phyloP scores from a whole-genome alignment of 2,329 filamentous ascomycete species.

The Apiospora arundinis region DNA sequence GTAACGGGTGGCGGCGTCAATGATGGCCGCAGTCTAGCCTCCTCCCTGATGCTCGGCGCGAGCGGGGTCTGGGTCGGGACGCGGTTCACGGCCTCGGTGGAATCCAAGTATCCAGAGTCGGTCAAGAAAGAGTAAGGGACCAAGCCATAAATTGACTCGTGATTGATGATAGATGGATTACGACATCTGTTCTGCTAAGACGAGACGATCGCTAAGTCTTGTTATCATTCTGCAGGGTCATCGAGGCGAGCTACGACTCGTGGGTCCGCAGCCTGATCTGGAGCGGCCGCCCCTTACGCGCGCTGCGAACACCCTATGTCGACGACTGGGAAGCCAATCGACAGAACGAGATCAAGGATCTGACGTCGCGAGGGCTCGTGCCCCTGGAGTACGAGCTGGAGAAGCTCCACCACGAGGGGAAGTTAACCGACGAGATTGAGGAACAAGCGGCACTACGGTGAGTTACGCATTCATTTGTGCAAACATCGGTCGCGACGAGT shows the following conservation, averaged over 20 bases:
- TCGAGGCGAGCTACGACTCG: constrained; percentile 25
- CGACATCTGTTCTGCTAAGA: neutral
- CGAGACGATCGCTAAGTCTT: neutral
- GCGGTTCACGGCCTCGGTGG: constrained; percentile 69
- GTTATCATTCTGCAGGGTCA: neutral
- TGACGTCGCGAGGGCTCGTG: constrained; percentile 85
- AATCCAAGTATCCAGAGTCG: constrained; percentile 26
- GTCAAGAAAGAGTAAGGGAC: constrained; percentile 21
- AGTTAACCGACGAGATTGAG: constrained; percentile 25
- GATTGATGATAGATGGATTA: too few relatives aligned
- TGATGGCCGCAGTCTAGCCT: constrained; percentile 87
- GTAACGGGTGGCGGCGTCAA: constrained; percentile 90
- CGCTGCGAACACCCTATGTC: constrained; percentile 90
- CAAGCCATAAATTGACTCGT: neutral
- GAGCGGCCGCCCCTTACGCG: constrained; percentile 89
- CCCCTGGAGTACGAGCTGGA: constrained; percentile 70
- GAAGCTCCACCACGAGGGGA: constrained; percentile 24
- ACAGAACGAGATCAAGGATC: constrained; percentile 83
- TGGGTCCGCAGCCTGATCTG: constrained; percentile 84
- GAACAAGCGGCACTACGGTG: constrained; percentile 24
- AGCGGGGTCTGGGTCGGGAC: constrained; percentile 94
- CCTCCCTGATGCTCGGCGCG: constrained; percentile 90
- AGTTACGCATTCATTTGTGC: neutral
- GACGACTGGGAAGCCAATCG: constrained; percentile 93
- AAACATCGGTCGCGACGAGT: too few relatives aligned